Conservation (phyloP, 1,139 yeast species). For the Pichia sp. region DNA sequence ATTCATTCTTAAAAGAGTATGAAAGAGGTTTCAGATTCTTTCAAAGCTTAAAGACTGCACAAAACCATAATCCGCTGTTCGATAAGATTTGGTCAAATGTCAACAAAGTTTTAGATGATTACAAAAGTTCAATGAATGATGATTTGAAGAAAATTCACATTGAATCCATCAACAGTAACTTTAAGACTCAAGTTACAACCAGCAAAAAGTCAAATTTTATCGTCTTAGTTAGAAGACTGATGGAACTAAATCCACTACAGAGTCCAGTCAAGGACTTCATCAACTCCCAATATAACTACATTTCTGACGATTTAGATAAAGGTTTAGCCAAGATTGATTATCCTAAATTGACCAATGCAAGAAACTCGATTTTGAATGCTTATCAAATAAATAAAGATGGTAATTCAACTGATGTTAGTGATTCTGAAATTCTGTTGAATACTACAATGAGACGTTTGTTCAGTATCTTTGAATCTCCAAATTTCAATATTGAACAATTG, state of each 20-base stretch:
- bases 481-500: constrained; percentile 12
- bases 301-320: constrained; percentile 39
- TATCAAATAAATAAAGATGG: constrained; percentile 19
- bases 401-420: constrained; percentile 5
- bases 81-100: constrained; percentile 68
- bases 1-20: constrained; percentile 68
- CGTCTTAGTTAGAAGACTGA: constrained; percentile 53
- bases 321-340: constrained; percentile 36
- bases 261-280: constrained; percentile 70
- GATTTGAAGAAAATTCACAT: constrained; percentile 43
- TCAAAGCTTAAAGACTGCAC: constrained; percentile 19
- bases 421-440: constrained; percentile 14
- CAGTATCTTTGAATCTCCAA: constrained; percentile 23
- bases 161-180: constrained; percentile 25
- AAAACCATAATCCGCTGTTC: constrained; percentile 28
- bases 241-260: constrained; percentile 57
- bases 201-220: constrained; percentile 45
- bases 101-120: constrained; percentile 60
- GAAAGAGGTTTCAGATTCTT: constrained; percentile 48
- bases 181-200: constrained; percentile 22
- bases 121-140: constrained; percentile 62
- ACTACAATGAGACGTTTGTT: constrained; percentile 25
- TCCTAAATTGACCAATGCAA: constrained; percentile 32
- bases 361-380: constrained; percentile 31
- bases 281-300: constrained; percentile 42